Evolutionary conservation across 2,329 filamentous ascomycete species (phyloP).

Genomic region (Bipolaris gigantea): DNA sequence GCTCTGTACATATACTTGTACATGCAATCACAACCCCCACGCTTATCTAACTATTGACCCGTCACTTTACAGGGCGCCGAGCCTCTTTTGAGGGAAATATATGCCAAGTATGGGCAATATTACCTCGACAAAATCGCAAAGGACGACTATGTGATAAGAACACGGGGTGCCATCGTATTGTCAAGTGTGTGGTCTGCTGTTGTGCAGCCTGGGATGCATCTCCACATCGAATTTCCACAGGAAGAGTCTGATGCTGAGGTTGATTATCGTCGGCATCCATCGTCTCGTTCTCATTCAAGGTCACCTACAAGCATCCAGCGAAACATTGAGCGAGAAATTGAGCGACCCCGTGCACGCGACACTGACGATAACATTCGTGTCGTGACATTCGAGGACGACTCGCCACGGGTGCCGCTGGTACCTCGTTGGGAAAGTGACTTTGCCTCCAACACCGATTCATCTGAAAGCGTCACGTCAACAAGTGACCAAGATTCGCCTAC

Average conservation of each 20-base stretch:
- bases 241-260: background rate
- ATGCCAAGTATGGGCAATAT: constrained; percentile 5
- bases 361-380: background rate
- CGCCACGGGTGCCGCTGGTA: background rate
- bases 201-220: constrained; percentile 8
- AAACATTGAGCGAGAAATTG: background rate
- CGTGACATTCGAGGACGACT: background rate
- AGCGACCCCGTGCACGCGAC: background rate
- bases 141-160: constrained; percentile 19
- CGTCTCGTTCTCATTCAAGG: background rate
- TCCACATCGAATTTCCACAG: constrained; percentile 7
- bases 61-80: constrained; percentile 9
- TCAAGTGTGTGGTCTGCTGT: constrained; percentile 25
- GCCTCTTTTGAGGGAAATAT: constrained; percentile 18
- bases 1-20: too few species aligned
- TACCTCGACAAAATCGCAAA: constrained; percentile 9
- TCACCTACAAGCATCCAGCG: background rate
- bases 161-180: constrained; percentile 17
- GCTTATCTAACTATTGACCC: background rate
- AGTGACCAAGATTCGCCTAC: background rate
- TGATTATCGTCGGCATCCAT: background rate
- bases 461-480: background rate
- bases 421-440: background rate
- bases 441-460: background rate
- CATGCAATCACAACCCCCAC: background rate